Base-by-base conservation (phyloP, 768 basidiomycete genomes). In the Mycena galopus region DNA sequence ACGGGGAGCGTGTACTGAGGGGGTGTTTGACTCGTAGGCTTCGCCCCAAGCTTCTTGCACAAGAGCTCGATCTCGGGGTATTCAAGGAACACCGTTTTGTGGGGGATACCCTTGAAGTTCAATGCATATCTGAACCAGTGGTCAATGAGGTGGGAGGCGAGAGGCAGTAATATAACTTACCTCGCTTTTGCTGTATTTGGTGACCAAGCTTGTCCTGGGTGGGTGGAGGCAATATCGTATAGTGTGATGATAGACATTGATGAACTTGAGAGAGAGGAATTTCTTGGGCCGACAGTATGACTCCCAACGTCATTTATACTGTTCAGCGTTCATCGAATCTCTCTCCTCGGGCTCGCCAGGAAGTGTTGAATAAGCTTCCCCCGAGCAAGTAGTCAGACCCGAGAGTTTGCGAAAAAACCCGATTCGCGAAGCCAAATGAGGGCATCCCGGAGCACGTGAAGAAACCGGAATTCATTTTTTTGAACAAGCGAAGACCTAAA, bases 61-160 rank as follows among this genome's bases (percentile, higher is more conserved):
- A 78, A 74, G 0, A 61, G 30, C 61, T 79, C 84, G 61, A 91
- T 86, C 63, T 90, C 87, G 4, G 86, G 86, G 71, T 83, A 87
- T 68, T 90, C 88, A 65, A 90, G 77, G 85, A 86, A 88, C 55
- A 85, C 82, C 5, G 88, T 89, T 73, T 81, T 84, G 79, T 86
- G 86, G 1, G 84, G 73, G 21, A 83, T 66, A 3, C 77, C 78
- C 77, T 83, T 84, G 76, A 78, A 82, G 68, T 83, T 84, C 61
- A 86, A 75, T 39, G 77, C 75, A 55, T 80, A 83, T 67, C 82
- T 82, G 64, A 25, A 30, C 35, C 9, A 17, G 10, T 19, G n/a
- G 30, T 68, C 29, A 56, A 58, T 69, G 21, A 30, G 11, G 9
- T n/a, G 25, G 9, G 7, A 19, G 14, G 32, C 32, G 6, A 3